A percentile compares a stretch with the other conserved stretches of the same genome.
phyloP scores from a whole-genome alignment of 192 early-diverging fungal genomes.

The Geosiphon pyriformis region DNA sequence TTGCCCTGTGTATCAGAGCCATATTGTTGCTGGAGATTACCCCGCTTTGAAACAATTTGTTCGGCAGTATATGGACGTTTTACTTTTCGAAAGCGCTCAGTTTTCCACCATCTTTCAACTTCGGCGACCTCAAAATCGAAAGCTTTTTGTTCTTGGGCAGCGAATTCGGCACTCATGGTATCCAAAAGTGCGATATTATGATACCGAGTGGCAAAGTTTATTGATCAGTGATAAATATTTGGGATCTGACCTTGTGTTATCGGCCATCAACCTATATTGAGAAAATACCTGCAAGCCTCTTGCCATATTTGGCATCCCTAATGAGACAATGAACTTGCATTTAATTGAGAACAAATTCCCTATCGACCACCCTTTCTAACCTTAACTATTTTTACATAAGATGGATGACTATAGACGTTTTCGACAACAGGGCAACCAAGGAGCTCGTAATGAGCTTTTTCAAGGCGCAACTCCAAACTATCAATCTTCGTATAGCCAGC shows the following conservation, averaged over 20 bases:
- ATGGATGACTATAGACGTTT: slow-evolving; percentile 24
- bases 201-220: no score
- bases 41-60: slow-evolving; percentile 85
- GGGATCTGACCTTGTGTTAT: no score
- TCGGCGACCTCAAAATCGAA: slow-evolving; percentile 78
- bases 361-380: no score
- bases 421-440: slow-evolving; percentile 2
- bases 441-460: slow-evolving; percentile 13
- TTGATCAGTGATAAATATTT: no score
- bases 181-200: no score
- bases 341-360: no score
- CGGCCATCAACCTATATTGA: no score
- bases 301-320: no score
- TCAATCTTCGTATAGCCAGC: slow-evolving; percentile 18
- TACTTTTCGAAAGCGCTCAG: slow-evolving; percentile 74
- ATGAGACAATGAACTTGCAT: no score
- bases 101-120: slow-evolving; percentile 86
- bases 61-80: slow-evolving; percentile 74
- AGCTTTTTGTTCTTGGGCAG: slow-evolving; percentile 59
- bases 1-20: slow-evolving; percentile 85
- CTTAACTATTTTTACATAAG: neutral
- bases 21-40: slow-evolving; percentile 66
- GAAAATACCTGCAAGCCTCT: no score
- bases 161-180: slow-evolving; percentile 31
- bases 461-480: slow-evolving; percentile 1